Conservation (phyloP, 108 stramenopile genomes). For the Pinguiococcus pyrenoidosus region DNA sequence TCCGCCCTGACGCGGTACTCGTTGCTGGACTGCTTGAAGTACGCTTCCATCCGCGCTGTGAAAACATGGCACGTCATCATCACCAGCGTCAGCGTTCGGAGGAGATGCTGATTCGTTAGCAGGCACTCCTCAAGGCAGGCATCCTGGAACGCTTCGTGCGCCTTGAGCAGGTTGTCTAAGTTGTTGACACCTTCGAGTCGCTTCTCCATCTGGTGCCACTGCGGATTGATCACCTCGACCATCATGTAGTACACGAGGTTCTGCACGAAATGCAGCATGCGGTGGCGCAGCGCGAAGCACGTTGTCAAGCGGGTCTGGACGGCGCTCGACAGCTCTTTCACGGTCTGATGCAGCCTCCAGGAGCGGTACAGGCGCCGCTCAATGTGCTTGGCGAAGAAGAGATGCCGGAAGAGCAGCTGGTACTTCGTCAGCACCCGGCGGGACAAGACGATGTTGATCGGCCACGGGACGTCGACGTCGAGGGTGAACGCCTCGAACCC, state of each 20-base stretch:
- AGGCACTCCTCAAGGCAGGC: conserved; percentile 74
- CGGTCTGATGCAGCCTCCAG: conserved; percentile 83
- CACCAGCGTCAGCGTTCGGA: conserved; percentile 36
- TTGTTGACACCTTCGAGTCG: conserved; percentile 35
- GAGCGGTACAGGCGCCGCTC: conserved; percentile 73
- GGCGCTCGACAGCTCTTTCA: no score
- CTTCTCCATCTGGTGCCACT: conserved; percentile 63
- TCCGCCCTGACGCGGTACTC: conserved; percentile 1
- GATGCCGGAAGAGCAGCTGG: conserved; percentile 83
- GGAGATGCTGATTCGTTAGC: conserved; percentile 63
- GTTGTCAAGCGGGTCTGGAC: no score
- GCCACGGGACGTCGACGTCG: conserved; percentile 71
- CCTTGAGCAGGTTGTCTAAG: conserved; percentile 66
- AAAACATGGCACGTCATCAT: conserved; percentile 37
- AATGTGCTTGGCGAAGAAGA: conserved; percentile 94
- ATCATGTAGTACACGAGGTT: conserved; percentile 93
- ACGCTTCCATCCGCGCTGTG: conserved; percentile 24
- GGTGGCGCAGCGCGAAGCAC: conserved; percentile 68
- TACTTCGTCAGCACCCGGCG: conserved; percentile 61
- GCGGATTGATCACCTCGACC: conserved; percentile 86
- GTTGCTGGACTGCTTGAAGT: not conserved
- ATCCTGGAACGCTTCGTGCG: conserved; percentile 73
- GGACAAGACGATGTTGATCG: conserved; percentile 71
- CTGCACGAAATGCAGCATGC: conserved; percentile 95
- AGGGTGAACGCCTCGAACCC: conserved; percentile 78